Evolutionary conservation across 306 rosid genomes (phyloP), one percentile per base, ranked within the genome.

Genomic region (Carpinus fangiana): DNA sequence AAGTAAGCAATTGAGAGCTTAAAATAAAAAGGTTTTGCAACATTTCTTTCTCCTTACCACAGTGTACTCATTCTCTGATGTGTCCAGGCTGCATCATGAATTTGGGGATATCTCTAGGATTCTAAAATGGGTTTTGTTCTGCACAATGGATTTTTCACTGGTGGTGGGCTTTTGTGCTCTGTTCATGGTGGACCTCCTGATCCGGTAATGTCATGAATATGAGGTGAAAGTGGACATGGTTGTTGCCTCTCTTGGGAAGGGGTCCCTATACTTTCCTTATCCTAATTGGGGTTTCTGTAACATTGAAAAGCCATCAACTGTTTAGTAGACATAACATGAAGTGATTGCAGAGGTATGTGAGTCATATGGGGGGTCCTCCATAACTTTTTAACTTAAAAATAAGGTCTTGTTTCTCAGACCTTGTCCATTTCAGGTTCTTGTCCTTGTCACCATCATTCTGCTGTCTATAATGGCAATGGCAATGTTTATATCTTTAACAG

Each of bases 111-210:
- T 26, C 56, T 53, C 41, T 45, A 45, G 43, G 77, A 75, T 16
- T 65, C 43, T 51, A 12, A 47, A 34, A 46, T 64, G 73, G 80
- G 72, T 68, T 74, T 75, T 79, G 80, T 77, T 80, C 73, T 66
- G 74, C 78, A 82, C 70, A 8, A 36, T 86, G 81, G 67, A 61
- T 36, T 59, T 77, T 71, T 75, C 73, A 64, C 61, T 46, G 48
- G 52, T 73, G 68, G 60, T 50, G 60, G 60, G 68, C 76, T 70
- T n/a, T 5, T 47, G 3, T 23, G 86, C 81, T 80, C 55, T 69
- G 38, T 75, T 80, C 38, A 41, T 82, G 82, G 87, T 82, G 90
- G 94, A 82, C 85, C 88, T 69, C 52, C 13, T 55, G 69, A 64
- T 57, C 7, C 52, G 60, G 80, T 62, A 67, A 16, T 61, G 74